These are phyloP conservation scores for Thalassiosira ordinaria DNA, from an alignment of 352 stramenopile species.

Conservation along the genomic window DNA sequence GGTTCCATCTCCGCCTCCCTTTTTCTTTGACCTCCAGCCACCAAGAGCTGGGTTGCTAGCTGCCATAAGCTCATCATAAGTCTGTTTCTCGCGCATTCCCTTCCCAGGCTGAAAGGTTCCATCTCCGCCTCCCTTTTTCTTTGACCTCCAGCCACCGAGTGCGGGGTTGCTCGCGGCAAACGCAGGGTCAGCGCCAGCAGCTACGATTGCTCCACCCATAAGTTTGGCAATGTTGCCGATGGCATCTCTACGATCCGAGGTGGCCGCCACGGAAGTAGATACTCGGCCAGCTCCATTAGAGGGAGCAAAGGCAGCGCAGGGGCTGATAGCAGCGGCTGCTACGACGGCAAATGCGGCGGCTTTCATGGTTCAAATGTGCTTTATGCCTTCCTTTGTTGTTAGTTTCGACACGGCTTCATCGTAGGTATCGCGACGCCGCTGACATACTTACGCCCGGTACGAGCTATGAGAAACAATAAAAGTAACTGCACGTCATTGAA, in stretches of 20 bases:
- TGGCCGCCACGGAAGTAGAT: conserved; percentile 42
- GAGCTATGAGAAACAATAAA: not conserved
- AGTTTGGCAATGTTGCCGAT: conserved; percentile 54
- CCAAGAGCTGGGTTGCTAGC: conserved; percentile 39
- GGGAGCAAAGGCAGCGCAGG: conserved; percentile 34
- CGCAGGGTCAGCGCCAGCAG: conserved; percentile 22
- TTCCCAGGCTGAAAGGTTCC: conserved; percentile 68
- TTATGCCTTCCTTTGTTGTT: not conserved
- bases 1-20: conserved; percentile 31
- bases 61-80: too few species aligned
- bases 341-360: conserved; percentile 23
- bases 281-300: conserved; percentile 28
- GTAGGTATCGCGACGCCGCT: too few species aligned
- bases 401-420: not conserved
- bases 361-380: conserved; percentile 24
- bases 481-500: not conserved
- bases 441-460: too few species aligned
- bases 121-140: conserved; percentile 31
- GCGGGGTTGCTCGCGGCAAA: conserved; percentile 46
- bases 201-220: conserved; percentile 41
- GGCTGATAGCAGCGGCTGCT: conserved; percentile 30
- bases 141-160: conserved; percentile 34
- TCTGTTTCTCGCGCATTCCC: too few species aligned
- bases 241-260: conserved; percentile 63
- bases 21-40: conserved; percentile 41